Evolutionary conservation across 176 grass and related monocot species (phyloP).

Genomic region (Oryza meyeriana): DNA sequence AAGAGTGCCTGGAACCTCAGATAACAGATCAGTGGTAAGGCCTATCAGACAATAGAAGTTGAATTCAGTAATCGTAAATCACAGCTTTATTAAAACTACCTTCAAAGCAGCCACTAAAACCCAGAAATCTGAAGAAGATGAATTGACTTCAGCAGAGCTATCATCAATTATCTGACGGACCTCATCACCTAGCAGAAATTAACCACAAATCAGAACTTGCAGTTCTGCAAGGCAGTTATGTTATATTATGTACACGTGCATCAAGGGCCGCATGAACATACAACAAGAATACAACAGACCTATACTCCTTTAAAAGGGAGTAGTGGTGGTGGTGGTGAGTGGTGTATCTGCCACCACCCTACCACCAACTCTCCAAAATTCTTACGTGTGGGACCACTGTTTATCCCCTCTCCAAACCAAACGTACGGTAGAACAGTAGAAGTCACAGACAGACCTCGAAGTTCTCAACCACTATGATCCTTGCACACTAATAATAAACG

Average conservation of each 20-base stretch:
- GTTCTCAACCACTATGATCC: too few species aligned
- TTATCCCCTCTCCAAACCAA: too few species aligned
- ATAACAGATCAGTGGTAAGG: background rate
- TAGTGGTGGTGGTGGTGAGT: too few species aligned
- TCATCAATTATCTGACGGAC: constrained; percentile 71
- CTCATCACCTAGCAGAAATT: constrained; percentile 63
- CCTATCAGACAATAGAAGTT: background rate
- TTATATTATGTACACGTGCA: background rate
- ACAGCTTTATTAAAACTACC: constrained; percentile 47
- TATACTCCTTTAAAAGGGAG: too few species aligned
- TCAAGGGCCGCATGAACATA: background rate
- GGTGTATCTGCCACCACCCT: too few species aligned
- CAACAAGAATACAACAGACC: background rate
- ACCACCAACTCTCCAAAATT: too few species aligned
- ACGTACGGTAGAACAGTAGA: too few species aligned
- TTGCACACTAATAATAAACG: too few species aligned
- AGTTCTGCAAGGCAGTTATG: background rate
- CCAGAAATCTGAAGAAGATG: constrained; percentile 88
- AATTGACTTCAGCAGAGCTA: constrained; percentile 67
- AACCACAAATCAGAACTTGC: constrained; percentile 8
- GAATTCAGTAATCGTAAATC: background rate
- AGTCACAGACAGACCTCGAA: too few species aligned
- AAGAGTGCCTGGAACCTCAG: background rate
- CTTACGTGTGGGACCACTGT: too few species aligned
- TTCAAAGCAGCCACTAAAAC: constrained; percentile 97